Evolutionary conservation across 192 early-diverging fungal genomes (phyloP).

Genomic region (Dispira parvispora): DNA sequence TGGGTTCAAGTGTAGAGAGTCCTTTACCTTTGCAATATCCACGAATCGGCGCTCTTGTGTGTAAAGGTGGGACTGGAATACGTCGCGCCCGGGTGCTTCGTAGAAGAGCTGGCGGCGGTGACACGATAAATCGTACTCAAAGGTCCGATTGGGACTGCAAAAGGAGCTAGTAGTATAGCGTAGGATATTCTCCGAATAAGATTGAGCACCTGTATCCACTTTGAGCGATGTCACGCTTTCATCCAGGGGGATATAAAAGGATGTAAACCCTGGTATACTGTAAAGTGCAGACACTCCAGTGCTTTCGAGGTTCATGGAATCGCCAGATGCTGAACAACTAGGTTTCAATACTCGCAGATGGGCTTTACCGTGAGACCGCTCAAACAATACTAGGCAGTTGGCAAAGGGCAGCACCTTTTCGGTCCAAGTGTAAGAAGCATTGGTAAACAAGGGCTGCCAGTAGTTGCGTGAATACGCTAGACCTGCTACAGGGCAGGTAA

Average conservation of each 20-base stretch:
- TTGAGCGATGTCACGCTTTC: neutral
- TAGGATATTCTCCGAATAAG: neutral
- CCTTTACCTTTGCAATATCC: neutral
- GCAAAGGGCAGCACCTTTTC: constrained; percentile 7
- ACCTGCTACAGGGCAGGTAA: neutral
- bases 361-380: neutral
- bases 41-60: neutral
- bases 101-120: neutral
- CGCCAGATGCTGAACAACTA: too few species aligned
- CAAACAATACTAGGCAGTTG: constrained; percentile 4
- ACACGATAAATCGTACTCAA: constrained; percentile 2
- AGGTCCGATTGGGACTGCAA: neutral
- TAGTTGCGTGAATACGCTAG: neutral
- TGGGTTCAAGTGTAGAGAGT: constrained; percentile 3
- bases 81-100: too few species aligned
- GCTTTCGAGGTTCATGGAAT: too few species aligned
- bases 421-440: neutral
- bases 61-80: neutral
- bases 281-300: too few species aligned
- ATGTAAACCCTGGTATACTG: too few species aligned
- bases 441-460: constrained; percentile 3
- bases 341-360: neutral
- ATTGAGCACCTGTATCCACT: neutral
- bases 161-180: neutral
- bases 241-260: neutral